Percentiles rank a stretch among this genome's conserved stretches.
phyloP scores from a whole-genome alignment of 1,284 basidiomycete species.

The Serendipita sp. region DNA sequence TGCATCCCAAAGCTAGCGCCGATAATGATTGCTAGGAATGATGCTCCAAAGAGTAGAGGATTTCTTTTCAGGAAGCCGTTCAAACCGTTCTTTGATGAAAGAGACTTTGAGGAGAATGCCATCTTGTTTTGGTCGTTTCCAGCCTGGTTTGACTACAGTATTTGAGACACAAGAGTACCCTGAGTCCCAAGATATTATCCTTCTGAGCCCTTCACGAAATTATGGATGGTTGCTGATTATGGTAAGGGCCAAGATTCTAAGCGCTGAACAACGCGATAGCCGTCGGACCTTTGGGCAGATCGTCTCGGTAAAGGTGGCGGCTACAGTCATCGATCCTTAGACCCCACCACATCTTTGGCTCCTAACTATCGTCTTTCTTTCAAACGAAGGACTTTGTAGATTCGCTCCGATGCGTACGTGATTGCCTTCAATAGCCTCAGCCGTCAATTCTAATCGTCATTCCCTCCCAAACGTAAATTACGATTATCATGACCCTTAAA shows the following conservation, averaged over 20 bases:
- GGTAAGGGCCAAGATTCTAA: background rate
- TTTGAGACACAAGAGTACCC: background rate
- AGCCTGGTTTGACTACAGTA: background rate
- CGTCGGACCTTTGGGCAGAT: background rate
- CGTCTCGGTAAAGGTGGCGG: background rate
- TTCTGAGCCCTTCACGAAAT: too few relatives aligned
- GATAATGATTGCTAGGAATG: conserved; percentile 78
- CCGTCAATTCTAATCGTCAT: too few relatives aligned
- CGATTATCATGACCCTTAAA: too few relatives aligned
- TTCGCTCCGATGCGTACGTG: conserved; percentile 5
- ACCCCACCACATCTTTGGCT: background rate
- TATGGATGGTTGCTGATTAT: background rate
- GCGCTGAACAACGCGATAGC: background rate
- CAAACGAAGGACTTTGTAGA: background rate
- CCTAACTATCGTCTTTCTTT: background rate
- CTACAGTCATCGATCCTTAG: background rate
- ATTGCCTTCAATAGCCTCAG: too few relatives aligned
- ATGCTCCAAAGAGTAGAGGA: conserved; percentile 68
- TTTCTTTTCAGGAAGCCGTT: conserved; percentile 27
- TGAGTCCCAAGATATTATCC: too few relatives aligned
- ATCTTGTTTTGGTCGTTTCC: background rate
- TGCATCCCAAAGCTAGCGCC: conserved; percentile 76
- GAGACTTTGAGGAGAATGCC: conserved; percentile 41
- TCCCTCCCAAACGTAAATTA: too few relatives aligned
- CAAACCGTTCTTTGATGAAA: conserved; percentile 33